Conservation (phyloP, 2,329 filamentous ascomycete genomes). For the Ceratocystis cubensis region DNA sequence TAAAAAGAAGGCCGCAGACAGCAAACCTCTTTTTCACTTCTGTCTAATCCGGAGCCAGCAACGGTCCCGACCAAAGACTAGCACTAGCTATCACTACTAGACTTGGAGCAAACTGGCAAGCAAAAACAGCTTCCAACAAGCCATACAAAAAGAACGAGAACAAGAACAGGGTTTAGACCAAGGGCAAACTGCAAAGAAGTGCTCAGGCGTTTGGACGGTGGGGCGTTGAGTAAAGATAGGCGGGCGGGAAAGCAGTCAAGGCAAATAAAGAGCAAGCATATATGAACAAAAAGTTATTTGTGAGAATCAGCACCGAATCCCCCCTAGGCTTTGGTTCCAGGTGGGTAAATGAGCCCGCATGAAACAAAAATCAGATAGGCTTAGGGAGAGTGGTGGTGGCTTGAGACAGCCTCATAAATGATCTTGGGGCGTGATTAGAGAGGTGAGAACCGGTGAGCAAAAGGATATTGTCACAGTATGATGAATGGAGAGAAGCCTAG, state of each 20-base stretch:
- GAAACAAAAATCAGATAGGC: background rate
- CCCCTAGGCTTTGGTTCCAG: background rate
- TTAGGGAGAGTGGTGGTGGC: background rate
- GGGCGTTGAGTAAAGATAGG: background rate
- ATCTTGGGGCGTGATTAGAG: background rate
- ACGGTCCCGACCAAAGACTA: background rate
- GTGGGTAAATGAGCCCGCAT: background rate
- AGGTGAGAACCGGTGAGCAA: background rate
- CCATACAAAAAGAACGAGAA: background rate
- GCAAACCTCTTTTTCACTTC: no score
- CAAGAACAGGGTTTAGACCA: background rate
- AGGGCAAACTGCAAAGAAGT: background rate
- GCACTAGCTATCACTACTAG: background rate
- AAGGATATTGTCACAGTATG: background rate
- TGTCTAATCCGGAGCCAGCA: background rate
- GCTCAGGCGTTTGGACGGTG: background rate
- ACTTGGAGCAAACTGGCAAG: background rate
- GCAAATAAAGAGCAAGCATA: background rate
- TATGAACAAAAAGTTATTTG: background rate
- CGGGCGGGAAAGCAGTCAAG: background rate
- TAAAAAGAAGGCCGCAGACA: slow-evolving; percentile 1
- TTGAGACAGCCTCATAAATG: background rate
- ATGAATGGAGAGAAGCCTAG: background rate
- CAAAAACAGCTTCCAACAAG: background rate
- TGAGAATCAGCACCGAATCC: background rate